A percentile compares a stretch with the other conserved stretches of the same genome.
These are phyloP conservation scores for Zygosaccharomyces sapae DNA, from an alignment of 1,139 yeast species.

Conservation along the genomic window DNA sequence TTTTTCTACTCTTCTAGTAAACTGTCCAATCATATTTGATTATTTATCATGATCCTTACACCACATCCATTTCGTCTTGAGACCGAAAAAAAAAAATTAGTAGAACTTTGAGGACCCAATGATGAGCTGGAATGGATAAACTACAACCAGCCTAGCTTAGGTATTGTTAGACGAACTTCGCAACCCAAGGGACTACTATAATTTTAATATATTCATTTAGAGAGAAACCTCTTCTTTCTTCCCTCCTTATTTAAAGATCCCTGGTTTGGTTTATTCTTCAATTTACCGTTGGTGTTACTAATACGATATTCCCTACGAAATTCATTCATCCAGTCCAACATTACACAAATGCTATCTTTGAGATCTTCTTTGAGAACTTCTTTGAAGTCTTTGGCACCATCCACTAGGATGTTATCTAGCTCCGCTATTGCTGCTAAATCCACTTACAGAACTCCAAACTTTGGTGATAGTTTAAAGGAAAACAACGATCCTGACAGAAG, in stretches of 20 bases:
- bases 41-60: background rate
- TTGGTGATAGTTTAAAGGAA: constrained; percentile 73
- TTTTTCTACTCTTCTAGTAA: background rate
- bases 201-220: background rate
- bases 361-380: constrained; percentile 24
- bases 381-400: constrained; percentile 14
- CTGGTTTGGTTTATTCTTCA: background rate
- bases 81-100: constrained; percentile 1
- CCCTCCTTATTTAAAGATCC: background rate
- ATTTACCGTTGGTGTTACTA: background rate
- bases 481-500: constrained; percentile 61
- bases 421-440: constrained; percentile 56
- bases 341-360: constrained; percentile 19
- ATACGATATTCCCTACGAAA: background rate
- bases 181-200: background rate
- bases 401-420: constrained; percentile 43
- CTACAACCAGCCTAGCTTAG: background rate
- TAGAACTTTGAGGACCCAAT: background rate
- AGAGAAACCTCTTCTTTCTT: background rate
- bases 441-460: constrained; percentile 92
- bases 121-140: background rate
- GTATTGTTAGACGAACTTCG: background rate
- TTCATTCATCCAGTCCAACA: background rate
- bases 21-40: constrained; percentile 1
- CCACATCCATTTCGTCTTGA: background rate